Conservation (phyloP, 257 asterid species). For the Parsonsia alboflavescens region DNA sequence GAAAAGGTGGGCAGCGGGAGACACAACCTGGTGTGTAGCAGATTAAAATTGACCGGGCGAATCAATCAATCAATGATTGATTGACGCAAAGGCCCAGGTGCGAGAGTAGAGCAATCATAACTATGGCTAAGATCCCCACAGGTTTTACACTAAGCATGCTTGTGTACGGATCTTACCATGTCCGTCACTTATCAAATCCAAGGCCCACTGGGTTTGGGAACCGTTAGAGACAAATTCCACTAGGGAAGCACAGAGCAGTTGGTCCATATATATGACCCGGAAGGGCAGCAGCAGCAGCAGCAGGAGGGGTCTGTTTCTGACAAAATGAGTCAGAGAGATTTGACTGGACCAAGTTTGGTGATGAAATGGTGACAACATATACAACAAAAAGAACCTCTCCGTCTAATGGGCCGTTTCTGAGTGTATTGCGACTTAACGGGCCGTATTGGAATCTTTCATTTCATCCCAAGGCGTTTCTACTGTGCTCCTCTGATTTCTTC, state of each 20-base stretch:
- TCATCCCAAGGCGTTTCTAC: neutral
- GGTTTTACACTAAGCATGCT: neutral
- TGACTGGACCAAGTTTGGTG: slow-evolving; percentile 14
- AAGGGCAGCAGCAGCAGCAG: neutral
- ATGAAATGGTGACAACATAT: slow-evolving; percentile 9
- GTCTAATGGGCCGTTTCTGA: slow-evolving; percentile 22
- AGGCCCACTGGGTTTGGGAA: slow-evolving; percentile 13
- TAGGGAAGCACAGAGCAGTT: neutral
- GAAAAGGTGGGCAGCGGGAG: neutral
- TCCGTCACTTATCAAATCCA: slow-evolving; percentile 12
- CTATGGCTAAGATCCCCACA: neutral
- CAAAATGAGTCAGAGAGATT: neutral
- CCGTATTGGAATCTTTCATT: slow-evolving; percentile 4
- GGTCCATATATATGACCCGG: slow-evolving; percentile 7
- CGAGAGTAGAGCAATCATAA: neutral
- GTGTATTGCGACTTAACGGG: slow-evolving; percentile 13
- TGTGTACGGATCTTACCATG: slow-evolving; percentile 15
- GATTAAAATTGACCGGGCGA: slow-evolving; percentile 5
- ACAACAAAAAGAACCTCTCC: slow-evolving; percentile 20
- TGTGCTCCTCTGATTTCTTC: neutral
- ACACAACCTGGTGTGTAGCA: slow-evolving; percentile 1
- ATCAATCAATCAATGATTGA: slow-evolving; percentile 15
- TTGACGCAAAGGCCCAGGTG: slow-evolving; percentile 2
- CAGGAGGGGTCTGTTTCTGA: slow-evolving; percentile 3
- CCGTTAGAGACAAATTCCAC: slow-evolving; percentile 12